These are phyloP conservation scores for Waltiozyma sp. DNA, from an alignment of 1,139 yeast genomes.

Conservation along the genomic window DNA sequence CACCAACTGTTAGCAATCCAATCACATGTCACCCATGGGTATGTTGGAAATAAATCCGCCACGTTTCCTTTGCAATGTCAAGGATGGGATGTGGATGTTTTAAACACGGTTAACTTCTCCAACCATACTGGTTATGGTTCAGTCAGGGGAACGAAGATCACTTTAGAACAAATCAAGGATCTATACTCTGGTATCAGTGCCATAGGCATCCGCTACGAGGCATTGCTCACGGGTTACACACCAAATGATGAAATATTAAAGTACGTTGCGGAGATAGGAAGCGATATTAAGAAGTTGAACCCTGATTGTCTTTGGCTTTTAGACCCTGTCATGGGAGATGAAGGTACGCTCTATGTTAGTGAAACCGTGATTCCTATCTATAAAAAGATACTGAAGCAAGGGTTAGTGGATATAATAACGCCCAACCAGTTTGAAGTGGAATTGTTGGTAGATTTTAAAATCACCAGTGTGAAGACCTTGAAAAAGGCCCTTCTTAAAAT, in stretches of 20 bases:
- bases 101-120: conserved; percentile 54
- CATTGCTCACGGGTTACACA: conserved; percentile 48
- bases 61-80: conserved; percentile 51
- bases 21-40: conserved; percentile 63
- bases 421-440: conserved; percentile 72
- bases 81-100: conserved; percentile 60
- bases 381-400: conserved; percentile 28
- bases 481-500: conserved; percentile 30
- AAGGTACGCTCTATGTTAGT: conserved; percentile 54
- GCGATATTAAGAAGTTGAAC: conserved; percentile 14
- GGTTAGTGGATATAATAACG: conserved; percentile 45
- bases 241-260: conserved; percentile 37
- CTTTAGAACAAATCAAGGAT: conserved; percentile 19
- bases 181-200: conserved; percentile 24
- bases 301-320: conserved; percentile 31
- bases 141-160: conserved; percentile 28
- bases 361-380: conserved; percentile 45
- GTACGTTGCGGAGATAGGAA: conserved; percentile 22
- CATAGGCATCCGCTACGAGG: conserved; percentile 29
- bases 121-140: conserved; percentile 60
- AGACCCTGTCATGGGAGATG: conserved; percentile 75
- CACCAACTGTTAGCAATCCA: conserved; percentile 29
- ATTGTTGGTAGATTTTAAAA: conserved; percentile 35
- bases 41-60: conserved; percentile 54
- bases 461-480: conserved; percentile 28